Evolutionary conservation across 2,329 filamentous ascomycete species (phyloP), one percentile per base, ranked within the genome.

Genomic region (Clonostachys sp.): DNA sequence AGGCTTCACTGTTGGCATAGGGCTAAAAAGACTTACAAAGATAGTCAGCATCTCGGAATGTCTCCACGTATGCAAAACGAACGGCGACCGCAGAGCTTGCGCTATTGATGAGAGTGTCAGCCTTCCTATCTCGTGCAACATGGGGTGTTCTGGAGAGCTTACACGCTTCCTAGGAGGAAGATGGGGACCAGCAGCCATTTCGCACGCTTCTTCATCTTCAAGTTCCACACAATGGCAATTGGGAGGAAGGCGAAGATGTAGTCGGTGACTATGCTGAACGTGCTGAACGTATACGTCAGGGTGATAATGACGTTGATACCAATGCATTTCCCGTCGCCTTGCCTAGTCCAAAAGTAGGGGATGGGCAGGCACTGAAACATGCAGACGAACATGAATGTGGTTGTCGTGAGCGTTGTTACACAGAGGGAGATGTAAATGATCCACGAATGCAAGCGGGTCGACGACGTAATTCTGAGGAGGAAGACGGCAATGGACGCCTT

Each of bases 81-180:
- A 70, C 64, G 5, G 71, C 58, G 2, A 74, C 68, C 5, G 70
- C 72, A 5, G 64, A 59, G 50, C 70, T 74, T n/a, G 72, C 72
- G 17, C 70, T 73, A 43, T 40, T 39, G 24, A 10, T 30, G 24
- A 10, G 24, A 30, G 24, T 10, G 24, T 30, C 24, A 30, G 24
- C 24, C 24, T 30, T 30, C 24, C 24, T 30, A 30, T 30, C 24
- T 10, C 24, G 24, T 30, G 24, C 24, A 30, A 30, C 24, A 30
- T 30, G 9, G 24, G 24, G 24, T 30, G 24, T 30, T 30, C 8
- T 30, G 2, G 24, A 10, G 24, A 30, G 63, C 63, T 51, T 58
- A 67, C 72, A 74, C 56, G 54, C 80, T 80, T 30, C 79, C 83
- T 64, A 84, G 72, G 6, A 70, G 70, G 43, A 85, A 62, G 41